Evolutionary conservation across 2,329 filamentous ascomycete species (phyloP), one percentile per base, ranked within the genome.

Genomic region (Corynespora cassiicola): DNA sequence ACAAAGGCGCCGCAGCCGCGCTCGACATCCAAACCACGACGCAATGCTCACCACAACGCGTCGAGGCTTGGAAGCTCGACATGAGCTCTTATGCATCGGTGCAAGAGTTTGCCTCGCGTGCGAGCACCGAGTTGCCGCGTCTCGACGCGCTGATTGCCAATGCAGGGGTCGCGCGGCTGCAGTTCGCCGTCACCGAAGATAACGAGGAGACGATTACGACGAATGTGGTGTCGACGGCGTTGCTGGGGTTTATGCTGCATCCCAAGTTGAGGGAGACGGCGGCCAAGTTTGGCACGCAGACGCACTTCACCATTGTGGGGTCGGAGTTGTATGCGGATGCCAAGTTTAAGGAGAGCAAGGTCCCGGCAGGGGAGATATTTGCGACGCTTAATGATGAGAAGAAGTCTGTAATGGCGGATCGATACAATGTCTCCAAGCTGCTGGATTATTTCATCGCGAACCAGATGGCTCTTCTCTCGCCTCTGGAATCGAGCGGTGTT

Each of bases 161-260:
- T 33, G 67, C 68, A 1, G 68, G 64, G 6, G 45, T 69, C 1
- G 45, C 43, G 5, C 36, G 33, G 7, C 25, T 35, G 1, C 32
- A 46, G 8, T 68, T 49, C 40, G 31, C 47, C 8, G 30, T 42
- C 5, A 30, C 32, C 2, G 52, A 66, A 35, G 63, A 54, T 7
- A 55, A 56, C 39, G 67, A 71, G 42, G 36, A 36, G n/a, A 73
- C 65, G 0, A 48, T 84, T 8, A 76, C 82, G 48, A 75, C 81
- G 42, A 83, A 83, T 50, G 69, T 75, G 4, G 38, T 44, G 6
- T 30, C 76, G 2, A 82, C 79, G 1, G 68, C 72, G 7, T 61
- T 81, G 4, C 61, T 84, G 4, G 74, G 70, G 0, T 35, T 79
- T 3, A 54, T 78, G 3, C 61, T 84, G 15, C 60, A 68, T 9